Evolutionary conservation across 208 protist species (phyloP), one percentile per base, ranked within the genome.

Genomic region (Trypanosoma grayi): DNA sequence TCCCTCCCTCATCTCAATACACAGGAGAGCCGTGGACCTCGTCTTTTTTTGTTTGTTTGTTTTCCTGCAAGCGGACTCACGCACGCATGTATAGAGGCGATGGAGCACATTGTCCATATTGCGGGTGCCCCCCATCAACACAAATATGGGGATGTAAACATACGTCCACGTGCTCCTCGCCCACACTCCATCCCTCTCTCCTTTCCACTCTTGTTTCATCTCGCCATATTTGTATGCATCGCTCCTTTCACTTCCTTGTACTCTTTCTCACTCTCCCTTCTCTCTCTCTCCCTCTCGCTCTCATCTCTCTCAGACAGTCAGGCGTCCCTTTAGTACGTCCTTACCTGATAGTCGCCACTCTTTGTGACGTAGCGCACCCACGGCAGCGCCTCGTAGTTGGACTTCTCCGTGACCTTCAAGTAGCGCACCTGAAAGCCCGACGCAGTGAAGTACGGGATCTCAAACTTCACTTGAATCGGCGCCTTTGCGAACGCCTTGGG

Each of bases 311-410:
- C 24, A 33, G 4, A 31, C 22, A 34, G 8, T 14, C 37, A 46
- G 6, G 20, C 33, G 20, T 20, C 20, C 9, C 18, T 39, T 58
- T 85, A 93, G 47, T 88, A 66, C 4, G 79, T 97, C 9, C 97
- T 86, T 14, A 99, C 69, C 63, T 98, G 85, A 70, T 99, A 99
- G 45, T 98, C 92, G 6, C 98, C 98, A 66, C 90, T 98, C 73
- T 97, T 81, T 16, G 98, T 99, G 16, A 99, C 87, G 79, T 99
- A 99, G n/a, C 98, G 86, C 44, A 99, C 98, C 98, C 98, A 99
- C 33, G 98, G 97, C 16, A 98, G 71, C 4, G 98, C 95, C 66
- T 97, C 75, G 68, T 99, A 99, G 66, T 97, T 95, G 25, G 77
- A 92, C 71, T 97, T 95, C 81, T 99, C 98, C 25, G 95, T 86